phyloP scores from a whole-genome alignment of 2,329 filamentous ascomycete species.

The Mycosphaerelloides madeirae region DNA sequence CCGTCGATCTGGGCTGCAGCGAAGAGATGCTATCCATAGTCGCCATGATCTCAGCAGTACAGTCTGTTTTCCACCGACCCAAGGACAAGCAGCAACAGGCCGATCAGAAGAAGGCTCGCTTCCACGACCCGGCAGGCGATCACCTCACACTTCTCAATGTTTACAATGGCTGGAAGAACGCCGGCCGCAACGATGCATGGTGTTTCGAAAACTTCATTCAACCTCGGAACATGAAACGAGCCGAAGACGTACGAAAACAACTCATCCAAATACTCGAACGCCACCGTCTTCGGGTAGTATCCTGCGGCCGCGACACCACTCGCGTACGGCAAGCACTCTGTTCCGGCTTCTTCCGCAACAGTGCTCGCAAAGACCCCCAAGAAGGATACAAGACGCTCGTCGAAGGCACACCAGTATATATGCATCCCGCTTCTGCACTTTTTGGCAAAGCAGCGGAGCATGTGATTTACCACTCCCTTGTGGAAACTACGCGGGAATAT shows the following conservation, averaged over 20 bases:
- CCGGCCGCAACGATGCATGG: conserved; percentile 79
- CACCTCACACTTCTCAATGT: conserved; percentile 94
- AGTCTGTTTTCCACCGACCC: conserved; percentile 86
- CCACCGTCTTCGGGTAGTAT: conserved; percentile 75
- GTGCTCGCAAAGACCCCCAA: conserved; percentile 87
- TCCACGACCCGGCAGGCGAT: conserved; percentile 91
- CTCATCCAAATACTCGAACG: conserved; percentile 90
- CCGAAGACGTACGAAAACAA: conserved; percentile 88
- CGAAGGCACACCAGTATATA: conserved; percentile 88
- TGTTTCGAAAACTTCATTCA: conserved; percentile 98
- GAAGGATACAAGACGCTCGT: conserved; percentile 98
- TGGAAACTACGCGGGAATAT: conserved; percentile 94
- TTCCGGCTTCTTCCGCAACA: conserved; percentile 91
- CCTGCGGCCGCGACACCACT: conserved; percentile 81
- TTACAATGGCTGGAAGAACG: conserved; percentile 93
- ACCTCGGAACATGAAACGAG: conserved; percentile 78
- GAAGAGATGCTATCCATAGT: conserved; percentile 95
- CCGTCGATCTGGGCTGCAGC: conserved; percentile 80
- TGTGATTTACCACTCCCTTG: conserved; percentile 87
- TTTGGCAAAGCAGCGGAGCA: conserved; percentile 96
- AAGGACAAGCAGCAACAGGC: conserved; percentile 96
- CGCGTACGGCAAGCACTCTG: conserved; percentile 86
- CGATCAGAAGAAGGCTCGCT: conserved; percentile 96
- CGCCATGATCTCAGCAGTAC: conserved; percentile 78
- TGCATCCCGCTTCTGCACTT: conserved; percentile 85